These are phyloP conservation scores for Microsporum canis DNA, from an alignment of 2,329 filamentous ascomycete genomes.

Conservation along the genomic window DNA sequence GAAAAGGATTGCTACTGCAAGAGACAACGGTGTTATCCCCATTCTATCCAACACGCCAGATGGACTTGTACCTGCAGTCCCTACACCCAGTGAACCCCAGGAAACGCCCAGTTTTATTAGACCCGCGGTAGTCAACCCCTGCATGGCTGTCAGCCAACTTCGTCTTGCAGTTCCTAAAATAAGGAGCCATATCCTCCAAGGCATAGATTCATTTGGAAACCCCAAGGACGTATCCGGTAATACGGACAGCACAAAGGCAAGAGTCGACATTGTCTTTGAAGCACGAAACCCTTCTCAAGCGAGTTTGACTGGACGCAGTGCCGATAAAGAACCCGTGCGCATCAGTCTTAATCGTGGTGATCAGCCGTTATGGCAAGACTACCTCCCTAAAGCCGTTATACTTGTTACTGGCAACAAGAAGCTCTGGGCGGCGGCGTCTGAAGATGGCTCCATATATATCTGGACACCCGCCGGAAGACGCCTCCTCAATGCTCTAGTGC, in stretches of 20 bases:
- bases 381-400: slow-evolving; percentile 73
- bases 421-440: slow-evolving; percentile 87
- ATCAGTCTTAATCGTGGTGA: slow-evolving; percentile 73
- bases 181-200: slow-evolving; percentile 67
- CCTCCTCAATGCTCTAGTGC: slow-evolving; percentile 68
- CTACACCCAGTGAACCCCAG: slow-evolving; percentile 44
- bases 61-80: slow-evolving; percentile 64
- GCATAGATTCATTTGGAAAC: slow-evolving; percentile 50
- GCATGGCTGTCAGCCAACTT: slow-evolving; percentile 68
- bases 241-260: slow-evolving; percentile 37
- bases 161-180: slow-evolving; percentile 81
- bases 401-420: slow-evolving; percentile 79
- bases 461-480: slow-evolving; percentile 90
- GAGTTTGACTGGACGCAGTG: slow-evolving; percentile 46
- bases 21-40: slow-evolving; percentile 56
- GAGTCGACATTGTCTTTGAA: slow-evolving; percentile 70
- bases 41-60: slow-evolving; percentile 67
- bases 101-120: slow-evolving; percentile 73
- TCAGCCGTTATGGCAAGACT: slow-evolving; percentile 83
- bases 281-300: slow-evolving; percentile 65
- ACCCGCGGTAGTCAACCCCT: slow-evolving; percentile 74
- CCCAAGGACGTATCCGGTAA: slow-evolving; percentile 31
- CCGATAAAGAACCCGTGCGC: slow-evolving; percentile 69
- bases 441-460: slow-evolving; percentile 78
- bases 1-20: slow-evolving; percentile 48